Base-by-base conservation (phyloP, 768 basidiomycete species). In the Trametes cinnabarina region DNA sequence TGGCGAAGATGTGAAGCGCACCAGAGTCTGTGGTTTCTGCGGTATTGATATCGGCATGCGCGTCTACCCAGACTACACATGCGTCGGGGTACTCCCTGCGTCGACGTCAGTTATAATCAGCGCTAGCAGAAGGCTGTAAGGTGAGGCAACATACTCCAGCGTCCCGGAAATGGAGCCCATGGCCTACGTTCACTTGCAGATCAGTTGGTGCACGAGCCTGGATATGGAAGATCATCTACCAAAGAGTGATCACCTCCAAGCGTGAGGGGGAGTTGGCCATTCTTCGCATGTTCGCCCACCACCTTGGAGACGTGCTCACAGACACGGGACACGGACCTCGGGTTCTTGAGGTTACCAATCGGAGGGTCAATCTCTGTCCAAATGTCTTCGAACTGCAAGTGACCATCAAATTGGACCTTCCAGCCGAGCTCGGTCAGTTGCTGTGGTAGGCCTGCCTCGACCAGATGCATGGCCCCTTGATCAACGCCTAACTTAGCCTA, bases 21-120 rank as follows among this genome's bases (percentile, higher is more conserved):
- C 88, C 88, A 64, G 88, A 85, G 41, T 76, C 86, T 19, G 94
- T 94, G 15, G 90, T 84, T 55, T 88, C 84, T 9, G 81, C 75
- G 6, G 95, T 97, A 73, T 99, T 98, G 76, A 99, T 93, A 70
- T 98, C 97, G n/a, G 94, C 89, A 66, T 98, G 97, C 3, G 97
- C 97, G 69, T 99, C 97, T 58, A 98, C 78, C 97, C 97, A 98
- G 60, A 99, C 77, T 34, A 99, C 87, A 69, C 92, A 91, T 22
- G 90, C 86, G 26, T 92, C 83, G 12, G 90, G 87, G 68, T 91
- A 80, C 42, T 79, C 76, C 56, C 91, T 92, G 48, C 10, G 44
- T 25, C 26, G 12, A 23, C 23, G 44, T 42, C n/a, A 40, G 50
- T 52, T 34, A 62, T 23, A 46, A 17, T 10, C 11, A 4, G 20